Evolutionary conservation across 2,329 filamentous ascomycete genomes (phyloP).

Genomic region (Tympanopsis confertula): DNA sequence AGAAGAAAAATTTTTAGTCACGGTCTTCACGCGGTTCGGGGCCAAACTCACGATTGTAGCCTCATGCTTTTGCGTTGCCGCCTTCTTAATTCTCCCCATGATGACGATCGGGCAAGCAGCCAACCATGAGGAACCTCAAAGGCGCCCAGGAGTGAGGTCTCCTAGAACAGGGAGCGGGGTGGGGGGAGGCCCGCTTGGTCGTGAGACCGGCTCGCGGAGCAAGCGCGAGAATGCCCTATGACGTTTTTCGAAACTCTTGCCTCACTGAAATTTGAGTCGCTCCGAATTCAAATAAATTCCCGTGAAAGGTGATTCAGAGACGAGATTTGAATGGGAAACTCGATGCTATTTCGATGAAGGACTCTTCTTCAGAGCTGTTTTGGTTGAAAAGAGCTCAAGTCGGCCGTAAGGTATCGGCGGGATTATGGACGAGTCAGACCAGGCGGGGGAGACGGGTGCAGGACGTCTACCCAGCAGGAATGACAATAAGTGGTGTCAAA

Average conservation of each 20-base stretch:
- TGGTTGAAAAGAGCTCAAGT: too few relatives aligned
- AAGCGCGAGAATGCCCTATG: conserved; percentile 14
- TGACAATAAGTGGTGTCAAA: too few relatives aligned
- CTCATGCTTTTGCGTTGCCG: conserved; percentile 54
- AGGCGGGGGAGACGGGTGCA: too few relatives aligned
- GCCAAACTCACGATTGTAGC: conserved; percentile 47
- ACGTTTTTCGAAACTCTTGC: conserved; percentile 19
- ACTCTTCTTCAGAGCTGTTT: too few relatives aligned
- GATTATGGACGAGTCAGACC: too few relatives aligned
- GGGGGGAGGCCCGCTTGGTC: too few relatives aligned
- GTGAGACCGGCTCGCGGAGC: neutral
- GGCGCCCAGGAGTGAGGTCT: neutral
- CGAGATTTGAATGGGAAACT: too few relatives aligned
- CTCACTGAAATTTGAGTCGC: conserved; percentile 13
- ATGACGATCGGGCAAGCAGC: conserved; percentile 40
- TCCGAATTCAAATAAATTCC: too few relatives aligned
- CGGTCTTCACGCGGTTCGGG: neutral
- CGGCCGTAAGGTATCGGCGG: too few relatives aligned
- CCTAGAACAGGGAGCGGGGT: neutral
- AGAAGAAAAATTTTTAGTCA: neutral
- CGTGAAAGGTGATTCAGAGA: too few relatives aligned
- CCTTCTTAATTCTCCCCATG: conserved; percentile 61
- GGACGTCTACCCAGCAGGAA: too few relatives aligned
- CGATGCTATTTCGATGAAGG: too few relatives aligned
- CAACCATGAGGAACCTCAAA: neutral